Evolutionary conservation across 2,329 filamentous ascomycete genomes (phyloP).

Genomic region (Leptographium wingfieldii): DNA sequence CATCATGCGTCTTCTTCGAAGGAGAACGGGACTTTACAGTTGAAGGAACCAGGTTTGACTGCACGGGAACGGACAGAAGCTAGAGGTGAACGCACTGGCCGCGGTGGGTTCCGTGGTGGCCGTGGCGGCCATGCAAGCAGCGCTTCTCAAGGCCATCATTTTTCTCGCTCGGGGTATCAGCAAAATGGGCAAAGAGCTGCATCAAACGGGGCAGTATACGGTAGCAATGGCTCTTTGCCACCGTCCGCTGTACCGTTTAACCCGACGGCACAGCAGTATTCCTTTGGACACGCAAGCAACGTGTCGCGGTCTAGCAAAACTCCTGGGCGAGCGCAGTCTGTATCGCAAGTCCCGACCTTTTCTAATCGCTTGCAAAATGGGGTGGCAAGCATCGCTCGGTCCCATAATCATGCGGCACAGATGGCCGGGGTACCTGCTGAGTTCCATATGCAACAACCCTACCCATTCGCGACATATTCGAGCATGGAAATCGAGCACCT

Average conservation of each 20-base stretch:
- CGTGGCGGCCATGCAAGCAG: slow-evolving; percentile 30
- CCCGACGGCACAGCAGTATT: slow-evolving; percentile 29
- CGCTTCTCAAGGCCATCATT: slow-evolving; percentile 19
- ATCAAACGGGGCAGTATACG: slow-evolving; percentile 17
- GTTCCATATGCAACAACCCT: slow-evolving; percentile 6
- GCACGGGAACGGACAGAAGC: slow-evolving; percentile 24
- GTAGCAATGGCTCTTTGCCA: slow-evolving; percentile 14
- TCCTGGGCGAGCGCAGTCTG: slow-evolving; percentile 5
- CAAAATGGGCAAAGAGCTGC: slow-evolving; percentile 22
- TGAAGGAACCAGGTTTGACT: slow-evolving; percentile 16
- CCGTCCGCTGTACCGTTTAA: slow-evolving; percentile 25
- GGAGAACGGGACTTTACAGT: background rate
- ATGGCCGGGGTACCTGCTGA: slow-evolving; percentile 9
- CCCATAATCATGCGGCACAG: slow-evolving; percentile 17
- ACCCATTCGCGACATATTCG: background rate
- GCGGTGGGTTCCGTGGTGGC: slow-evolving; percentile 31
- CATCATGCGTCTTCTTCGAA: background rate
- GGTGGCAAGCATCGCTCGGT: background rate
- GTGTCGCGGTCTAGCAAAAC: background rate
- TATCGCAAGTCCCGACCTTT: slow-evolving; percentile 1
- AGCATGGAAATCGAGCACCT: slow-evolving; percentile 16
- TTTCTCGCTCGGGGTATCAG: slow-evolving; percentile 21
- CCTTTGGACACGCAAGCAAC: slow-evolving; percentile 18
- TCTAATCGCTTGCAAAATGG: slow-evolving; percentile 11
- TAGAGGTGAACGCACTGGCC: slow-evolving; percentile 24